These are phyloP conservation scores for Perilla frutescens DNA, from an alignment of 257 asterid species.

Conservation along the genomic window DNA sequence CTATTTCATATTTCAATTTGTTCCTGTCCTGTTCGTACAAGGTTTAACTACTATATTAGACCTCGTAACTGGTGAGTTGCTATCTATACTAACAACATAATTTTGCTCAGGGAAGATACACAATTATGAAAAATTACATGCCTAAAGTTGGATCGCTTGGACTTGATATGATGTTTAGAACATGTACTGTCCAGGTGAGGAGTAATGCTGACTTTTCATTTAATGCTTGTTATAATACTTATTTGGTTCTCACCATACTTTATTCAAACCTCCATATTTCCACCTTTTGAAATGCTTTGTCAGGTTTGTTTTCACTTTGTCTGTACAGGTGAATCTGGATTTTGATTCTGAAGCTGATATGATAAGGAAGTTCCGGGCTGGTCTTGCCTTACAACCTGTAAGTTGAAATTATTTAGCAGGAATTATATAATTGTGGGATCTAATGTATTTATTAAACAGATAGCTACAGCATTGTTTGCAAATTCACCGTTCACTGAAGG, in stretches of 20 bases:
- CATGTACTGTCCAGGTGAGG: conserved; percentile 94
- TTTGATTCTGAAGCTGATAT: conserved; percentile 95
- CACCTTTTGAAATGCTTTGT: background rate
- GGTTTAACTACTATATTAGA: conserved; percentile 14
- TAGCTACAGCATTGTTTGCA: conserved; percentile 96
- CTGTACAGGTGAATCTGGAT: conserved; percentile 90
- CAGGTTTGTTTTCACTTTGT: conserved; percentile 28
- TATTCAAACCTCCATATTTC: conserved; percentile 17
- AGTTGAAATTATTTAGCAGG: conserved; percentile 41
- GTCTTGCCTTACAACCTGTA: conserved; percentile 96
- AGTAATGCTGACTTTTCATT: conserved; percentile 9
- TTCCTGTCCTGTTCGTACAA: background rate
- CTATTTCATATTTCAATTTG: conserved; percentile 9
- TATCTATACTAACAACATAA: conserved; percentile 41
- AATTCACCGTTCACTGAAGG: conserved; percentile 99
- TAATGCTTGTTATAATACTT: background rate
- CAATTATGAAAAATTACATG: conserved; percentile 92
- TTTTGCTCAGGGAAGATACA: conserved; percentile 86
- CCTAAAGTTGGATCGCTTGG: conserved; percentile 99
- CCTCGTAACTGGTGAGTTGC: conserved; percentile 36
- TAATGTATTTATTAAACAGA: conserved; percentile 63
- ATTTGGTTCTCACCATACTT: background rate
- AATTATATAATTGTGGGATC: conserved; percentile 32
- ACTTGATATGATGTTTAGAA: conserved; percentile 95
- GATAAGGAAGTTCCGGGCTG: conserved; percentile 95